These are phyloP conservation scores for Botrytis sinoallii DNA, from an alignment of 2,329 filamentous ascomycete species.

Conservation along the genomic window DNA sequence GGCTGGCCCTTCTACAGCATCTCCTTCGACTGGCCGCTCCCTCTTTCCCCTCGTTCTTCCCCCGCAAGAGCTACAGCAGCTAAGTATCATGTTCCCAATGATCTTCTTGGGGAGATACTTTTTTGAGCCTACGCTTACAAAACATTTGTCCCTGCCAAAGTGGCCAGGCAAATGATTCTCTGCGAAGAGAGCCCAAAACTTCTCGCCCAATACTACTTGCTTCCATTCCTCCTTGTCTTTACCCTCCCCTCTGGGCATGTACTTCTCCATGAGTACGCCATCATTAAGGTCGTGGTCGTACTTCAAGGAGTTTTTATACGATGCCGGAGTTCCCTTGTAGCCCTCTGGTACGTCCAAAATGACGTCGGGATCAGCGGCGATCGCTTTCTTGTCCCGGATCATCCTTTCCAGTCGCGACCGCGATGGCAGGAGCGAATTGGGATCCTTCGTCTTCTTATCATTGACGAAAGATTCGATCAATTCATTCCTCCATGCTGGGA, in stretches of 20 bases:
- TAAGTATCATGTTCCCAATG: background rate
- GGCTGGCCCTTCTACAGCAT: background rate
- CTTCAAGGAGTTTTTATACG: background rate
- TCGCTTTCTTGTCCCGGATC: background rate
- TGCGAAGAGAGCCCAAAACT: background rate
- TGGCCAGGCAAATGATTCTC: background rate
- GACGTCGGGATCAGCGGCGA: background rate
- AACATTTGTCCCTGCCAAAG: background rate
- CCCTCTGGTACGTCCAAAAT: background rate
- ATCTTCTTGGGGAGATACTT: background rate
- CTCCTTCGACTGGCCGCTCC: background rate
- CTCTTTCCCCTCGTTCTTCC: background rate
- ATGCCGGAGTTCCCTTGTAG: background rate
- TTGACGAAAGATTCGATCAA: background rate
- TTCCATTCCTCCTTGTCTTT: background rate
- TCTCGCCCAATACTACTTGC: background rate
- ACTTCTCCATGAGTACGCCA: background rate
- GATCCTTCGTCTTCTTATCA: background rate
- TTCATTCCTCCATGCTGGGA: background rate
- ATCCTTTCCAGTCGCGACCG: background rate
- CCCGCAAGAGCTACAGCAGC: background rate
- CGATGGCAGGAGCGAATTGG: background rate
- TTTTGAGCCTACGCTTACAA: background rate
- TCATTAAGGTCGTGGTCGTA: fast-evolving
- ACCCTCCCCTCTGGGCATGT: background rate